Conservation (phyloP, 1,139 yeast genomes). For the Lodderomyces orthopsilosis region DNA sequence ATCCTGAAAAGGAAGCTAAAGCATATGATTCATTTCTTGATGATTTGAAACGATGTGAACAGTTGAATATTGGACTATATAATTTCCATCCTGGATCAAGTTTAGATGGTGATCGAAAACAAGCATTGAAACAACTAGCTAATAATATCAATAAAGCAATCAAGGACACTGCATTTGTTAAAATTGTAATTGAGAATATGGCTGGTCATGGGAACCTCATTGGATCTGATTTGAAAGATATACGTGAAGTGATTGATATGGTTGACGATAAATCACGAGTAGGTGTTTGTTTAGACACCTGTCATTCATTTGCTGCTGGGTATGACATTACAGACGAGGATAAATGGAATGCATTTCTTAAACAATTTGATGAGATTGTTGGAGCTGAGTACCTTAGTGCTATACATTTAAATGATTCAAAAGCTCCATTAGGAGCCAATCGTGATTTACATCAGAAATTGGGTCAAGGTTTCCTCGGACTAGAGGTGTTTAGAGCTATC, state of each 20-base stretch:
- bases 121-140: conserved; percentile 68
- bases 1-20: conserved; percentile 69
- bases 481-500: conserved; percentile 75
- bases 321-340: conserved; percentile 68
- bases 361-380: conserved; percentile 63
- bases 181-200: conserved; percentile 92
- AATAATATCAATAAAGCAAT: conserved; percentile 77
- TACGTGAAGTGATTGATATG: conserved; percentile 68
- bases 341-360: conserved; percentile 66
- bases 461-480: conserved; percentile 86
- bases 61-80: conserved; percentile 76
- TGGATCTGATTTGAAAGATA: conserved; percentile 78
- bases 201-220: conserved; percentile 94
- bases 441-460: conserved; percentile 88
- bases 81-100: conserved; percentile 96
- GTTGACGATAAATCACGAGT: conserved; percentile 76
- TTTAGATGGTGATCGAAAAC: conserved; percentile 65
- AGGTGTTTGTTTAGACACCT: conserved; percentile 94
- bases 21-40: conserved; percentile 81
- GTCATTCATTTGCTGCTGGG: conserved; percentile 96
- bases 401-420: conserved; percentile 88
- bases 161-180: conserved; percentile 69
- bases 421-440: conserved; percentile 88
- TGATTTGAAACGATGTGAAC: conserved; percentile 84
- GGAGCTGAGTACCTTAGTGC: conserved; percentile 78